A percentile compares a stretch with the other conserved stretches of the same genome.
These are phyloP conservation scores for Dissophora ornata DNA, from an alignment of 192 early-diverging fungal genomes.

Conservation along the genomic window DNA sequence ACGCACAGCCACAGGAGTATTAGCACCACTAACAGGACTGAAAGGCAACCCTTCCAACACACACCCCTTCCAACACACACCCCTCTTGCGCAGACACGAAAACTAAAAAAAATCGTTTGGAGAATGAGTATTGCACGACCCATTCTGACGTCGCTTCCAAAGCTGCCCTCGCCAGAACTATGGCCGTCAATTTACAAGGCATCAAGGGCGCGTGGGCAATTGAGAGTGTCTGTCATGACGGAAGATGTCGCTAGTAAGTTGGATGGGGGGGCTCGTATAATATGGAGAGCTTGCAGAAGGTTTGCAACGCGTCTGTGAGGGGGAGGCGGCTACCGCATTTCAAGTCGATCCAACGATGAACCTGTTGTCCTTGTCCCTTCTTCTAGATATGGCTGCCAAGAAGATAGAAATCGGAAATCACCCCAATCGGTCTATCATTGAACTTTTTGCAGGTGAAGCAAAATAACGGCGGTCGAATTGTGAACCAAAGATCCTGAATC, in stretches of 20 bases:
- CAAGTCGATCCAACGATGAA: too few relatives aligned
- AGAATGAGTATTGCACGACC: conserved; percentile 14
- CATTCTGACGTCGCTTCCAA: conserved; percentile 15
- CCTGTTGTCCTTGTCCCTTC: too few relatives aligned
- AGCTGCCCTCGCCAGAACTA: conserved; percentile 12
- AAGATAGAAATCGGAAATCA: conserved; percentile 11
- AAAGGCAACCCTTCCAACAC: too few relatives aligned
- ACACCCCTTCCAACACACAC: too few relatives aligned
- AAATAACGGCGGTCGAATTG: too few relatives aligned
- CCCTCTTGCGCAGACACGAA: too few relatives aligned
- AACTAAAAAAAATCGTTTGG: not conserved
- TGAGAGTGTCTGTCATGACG: conserved; percentile 43
- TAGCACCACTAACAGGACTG: too few relatives aligned
- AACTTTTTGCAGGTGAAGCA: conserved; percentile 28
- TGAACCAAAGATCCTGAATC: too few relatives aligned
- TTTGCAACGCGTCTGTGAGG: too few relatives aligned
- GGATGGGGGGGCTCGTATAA: not conserved
- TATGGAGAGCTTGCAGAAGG: not conserved
- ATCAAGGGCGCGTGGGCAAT: conserved; percentile 26
- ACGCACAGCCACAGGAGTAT: too few relatives aligned
- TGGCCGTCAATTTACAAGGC: conserved; percentile 37
- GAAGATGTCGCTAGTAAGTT: conserved; percentile 28
- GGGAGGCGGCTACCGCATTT: too few relatives aligned
- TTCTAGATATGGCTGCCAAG: conserved; percentile 36
- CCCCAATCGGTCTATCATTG: conserved; percentile 29